These are phyloP conservation scores for Cupressus sempervirens DNA, from an alignment of 75 land plant genomes.

Conservation along the genomic window DNA sequence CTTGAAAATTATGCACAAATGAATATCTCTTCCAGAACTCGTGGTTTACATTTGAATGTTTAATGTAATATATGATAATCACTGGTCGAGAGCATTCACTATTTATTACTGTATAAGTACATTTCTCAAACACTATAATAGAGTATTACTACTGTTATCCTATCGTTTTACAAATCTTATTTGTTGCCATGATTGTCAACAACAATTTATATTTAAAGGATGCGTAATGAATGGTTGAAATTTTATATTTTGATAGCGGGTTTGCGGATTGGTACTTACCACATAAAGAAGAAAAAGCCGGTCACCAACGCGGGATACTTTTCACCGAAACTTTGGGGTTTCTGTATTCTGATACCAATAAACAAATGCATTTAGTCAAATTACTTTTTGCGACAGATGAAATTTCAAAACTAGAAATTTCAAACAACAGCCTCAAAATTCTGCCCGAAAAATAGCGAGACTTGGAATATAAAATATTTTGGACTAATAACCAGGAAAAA, in stretches of 20 bases:
- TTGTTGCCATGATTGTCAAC: not conserved
- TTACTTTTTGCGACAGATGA: not conserved
- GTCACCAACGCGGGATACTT: constrained; percentile 80
- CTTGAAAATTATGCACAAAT: too few relatives aligned
- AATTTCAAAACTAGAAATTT: too few relatives aligned
- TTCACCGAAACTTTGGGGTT: constrained; percentile 34
- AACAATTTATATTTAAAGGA: not conserved
- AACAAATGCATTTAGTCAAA: not conserved
- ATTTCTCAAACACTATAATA: too few relatives aligned
- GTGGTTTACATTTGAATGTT: not conserved
- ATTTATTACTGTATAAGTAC: not conserved
- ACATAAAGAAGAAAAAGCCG: constrained; percentile 95
- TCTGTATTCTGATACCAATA: constrained; percentile 5
- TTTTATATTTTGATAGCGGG: not conserved
- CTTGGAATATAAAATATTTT: not conserved
- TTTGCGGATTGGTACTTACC: constrained; percentile 36
- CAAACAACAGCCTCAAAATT: not conserved
- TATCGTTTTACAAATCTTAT: too few relatives aligned
- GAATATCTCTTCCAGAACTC: not conserved
- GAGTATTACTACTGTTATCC: too few relatives aligned
- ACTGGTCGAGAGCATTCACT: not conserved
- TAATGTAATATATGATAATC: not conserved
- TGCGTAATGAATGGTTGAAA: not conserved
- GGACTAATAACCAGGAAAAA: not conserved
- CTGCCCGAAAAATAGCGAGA: not conserved